phyloP scores from a whole-genome alignment of 139 green algal species.

The Pleodorina starrii region DNA sequence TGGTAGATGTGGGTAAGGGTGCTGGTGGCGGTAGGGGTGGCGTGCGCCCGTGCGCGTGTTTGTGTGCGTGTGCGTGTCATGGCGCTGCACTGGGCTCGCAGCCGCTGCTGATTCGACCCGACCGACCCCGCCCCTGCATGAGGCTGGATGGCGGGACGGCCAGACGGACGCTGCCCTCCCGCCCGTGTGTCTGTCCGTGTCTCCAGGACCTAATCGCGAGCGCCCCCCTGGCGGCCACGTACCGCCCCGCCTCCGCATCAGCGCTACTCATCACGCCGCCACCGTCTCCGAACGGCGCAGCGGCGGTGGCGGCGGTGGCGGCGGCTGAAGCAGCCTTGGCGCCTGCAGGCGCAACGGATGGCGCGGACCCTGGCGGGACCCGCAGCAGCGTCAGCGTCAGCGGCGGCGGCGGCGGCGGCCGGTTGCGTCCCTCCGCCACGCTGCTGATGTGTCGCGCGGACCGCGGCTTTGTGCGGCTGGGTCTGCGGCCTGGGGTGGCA shows the following conservation, averaged over 20 bases:
- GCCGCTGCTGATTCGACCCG: no score
- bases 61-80: no score
- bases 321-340: neutral
- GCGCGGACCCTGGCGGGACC: no score
- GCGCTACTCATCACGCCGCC: neutral
- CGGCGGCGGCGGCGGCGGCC: neutral
- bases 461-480: slow-evolving; percentile 24
- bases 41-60: no score
- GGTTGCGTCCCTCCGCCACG: neutral
- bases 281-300: neutral
- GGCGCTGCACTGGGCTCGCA: no score
- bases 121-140: no score
- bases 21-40: no score
- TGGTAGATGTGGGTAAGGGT: no score
- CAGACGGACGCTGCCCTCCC: no score
- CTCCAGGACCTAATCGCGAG: slow-evolving; percentile 2
- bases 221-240: neutral
- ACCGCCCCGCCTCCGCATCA: neutral
- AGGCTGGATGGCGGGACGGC: no score
- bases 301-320: neutral
- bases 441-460: slow-evolving; percentile 13
- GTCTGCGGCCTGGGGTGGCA: neutral
- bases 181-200: no score
- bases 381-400: neutral
- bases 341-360: no score